Base-by-base conservation (phyloP, 106 monocot genomes). In the Triglochin maritima region DNA sequence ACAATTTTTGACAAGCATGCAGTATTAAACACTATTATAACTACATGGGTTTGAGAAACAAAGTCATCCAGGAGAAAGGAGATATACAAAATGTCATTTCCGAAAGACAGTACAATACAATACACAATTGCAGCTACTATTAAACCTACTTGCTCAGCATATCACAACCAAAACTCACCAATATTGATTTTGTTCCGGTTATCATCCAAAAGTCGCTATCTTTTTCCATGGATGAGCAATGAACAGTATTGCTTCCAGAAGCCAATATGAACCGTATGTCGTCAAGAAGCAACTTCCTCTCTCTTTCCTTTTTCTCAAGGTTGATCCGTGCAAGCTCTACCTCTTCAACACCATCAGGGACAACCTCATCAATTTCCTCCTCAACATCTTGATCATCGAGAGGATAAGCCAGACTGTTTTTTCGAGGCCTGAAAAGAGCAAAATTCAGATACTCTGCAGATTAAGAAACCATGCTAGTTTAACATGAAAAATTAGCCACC, bases 311-410 rank as follows among this genome's bases (percentile, higher is more conserved):
- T 62, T 82, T 61, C 66, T 98, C 98, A 65, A 98, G 77, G 44
- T 79, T 81, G 41, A 98, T 84, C 71, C 84, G 92, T 69, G 98
- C 92, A 61, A 89, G 92, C 74, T 92, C 98, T 49, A 98, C 92
- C 60, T 98, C 98, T 77, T 98, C 98, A 56, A 92, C 84, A 65
- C 92, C 98, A 77, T 92, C 98, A 49, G 92, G 98, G 73, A 92
- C 92, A 14, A 98, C 77, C 78, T 88, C 92, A 81, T 98, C 86
- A 54, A 86, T 74, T 71, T 87, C 98, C 67, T 93, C 93, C 76
- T 83, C 92, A 54, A 86, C 53, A 76, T 86, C 88, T 60, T 88
- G 88, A 67, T 90, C 92, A 63, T 98, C 88, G 46, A 77, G 71
- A 46, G 86, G 91, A 77, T 82, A 91, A 48, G 80, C 63, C 2